Percentiles rank a stretch among this genome's conserved stretches.
phyloP scores from a whole-genome alignment of 805 yeast genomes.

The Pichia paraexigua region DNA sequence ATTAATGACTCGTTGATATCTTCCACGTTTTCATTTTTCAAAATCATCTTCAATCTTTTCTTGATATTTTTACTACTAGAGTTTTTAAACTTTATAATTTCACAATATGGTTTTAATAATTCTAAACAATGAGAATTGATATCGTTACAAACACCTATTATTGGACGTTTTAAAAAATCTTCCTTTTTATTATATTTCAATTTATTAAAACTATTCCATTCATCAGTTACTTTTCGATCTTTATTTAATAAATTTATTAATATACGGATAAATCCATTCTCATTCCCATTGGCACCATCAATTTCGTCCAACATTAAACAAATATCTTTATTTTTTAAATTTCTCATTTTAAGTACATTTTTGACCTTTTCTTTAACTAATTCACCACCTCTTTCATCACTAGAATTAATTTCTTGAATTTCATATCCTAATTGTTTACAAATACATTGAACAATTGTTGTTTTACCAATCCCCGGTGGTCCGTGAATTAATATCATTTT shows the following conservation, averaged over 20 bases:
- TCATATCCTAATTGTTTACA: conserved; percentile 78
- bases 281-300: conserved; percentile 57
- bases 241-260: conserved; percentile 48
- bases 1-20: conserved; percentile 41
- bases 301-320: conserved; percentile 86
- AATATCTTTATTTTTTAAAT: conserved; percentile 65
- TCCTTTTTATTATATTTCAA: conserved; percentile 15
- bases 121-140: conserved; percentile 70
- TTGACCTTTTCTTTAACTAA: conserved; percentile 44
- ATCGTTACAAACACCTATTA: conserved; percentile 89
- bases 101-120: conserved; percentile 63
- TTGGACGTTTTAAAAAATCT: conserved; percentile 61
- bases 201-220: conserved; percentile 18
- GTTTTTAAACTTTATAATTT: conserved; percentile 56
- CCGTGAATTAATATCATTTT: conserved; percentile 76
- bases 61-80: conserved; percentile 42
- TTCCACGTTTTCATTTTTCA: conserved; percentile 45
- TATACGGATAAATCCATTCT: conserved; percentile 51
- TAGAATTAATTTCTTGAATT: conserved; percentile 79
- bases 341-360: conserved; percentile 58
- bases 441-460: conserved; percentile 77
- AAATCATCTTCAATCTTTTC: conserved; percentile 43
- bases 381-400: conserved; percentile 61
- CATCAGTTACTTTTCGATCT: conserved; percentile 47
- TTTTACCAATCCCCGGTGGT: conserved; percentile 91